Evolutionary conservation across 345 rosid species (phyloP).

Genomic region (Ceriops zippeliana): DNA sequence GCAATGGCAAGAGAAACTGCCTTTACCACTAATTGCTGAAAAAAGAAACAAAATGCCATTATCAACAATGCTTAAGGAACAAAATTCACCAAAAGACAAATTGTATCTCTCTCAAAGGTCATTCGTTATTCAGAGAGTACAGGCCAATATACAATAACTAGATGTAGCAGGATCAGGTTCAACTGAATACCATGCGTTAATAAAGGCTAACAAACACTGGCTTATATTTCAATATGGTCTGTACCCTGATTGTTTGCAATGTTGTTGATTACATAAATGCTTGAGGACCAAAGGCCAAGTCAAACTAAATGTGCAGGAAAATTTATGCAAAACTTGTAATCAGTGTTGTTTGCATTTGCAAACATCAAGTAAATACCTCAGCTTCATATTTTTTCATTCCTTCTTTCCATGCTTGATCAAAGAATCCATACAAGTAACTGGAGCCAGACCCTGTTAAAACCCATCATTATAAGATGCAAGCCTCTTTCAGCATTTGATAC

Average conservation of each 20-base stretch:
- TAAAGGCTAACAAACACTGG: too few species aligned
- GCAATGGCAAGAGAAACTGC: constrained; percentile 50
- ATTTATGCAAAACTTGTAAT: too few species aligned
- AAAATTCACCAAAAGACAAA: neutral
- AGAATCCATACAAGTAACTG: constrained; percentile 88
- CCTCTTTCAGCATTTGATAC: too few species aligned
- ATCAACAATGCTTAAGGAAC: neutral
- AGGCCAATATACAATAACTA: too few species aligned
- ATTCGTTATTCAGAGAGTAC: too few species aligned
- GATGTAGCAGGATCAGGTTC: too few species aligned
- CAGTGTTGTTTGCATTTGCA: neutral
- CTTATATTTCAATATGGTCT: too few species aligned
- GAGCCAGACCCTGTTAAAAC: constrained; percentile 81
- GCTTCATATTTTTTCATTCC: constrained; percentile 97
- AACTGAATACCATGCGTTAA: too few species aligned
- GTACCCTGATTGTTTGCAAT: too few species aligned
- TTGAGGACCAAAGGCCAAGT: too few species aligned
- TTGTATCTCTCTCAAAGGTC: neutral
- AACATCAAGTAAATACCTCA: constrained; percentile 47
- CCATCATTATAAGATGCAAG: neutral
- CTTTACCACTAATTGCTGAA: constrained; percentile 89
- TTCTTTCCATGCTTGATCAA: constrained; percentile 96
- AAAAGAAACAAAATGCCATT: constrained; percentile 3
- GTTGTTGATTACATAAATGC: too few species aligned
- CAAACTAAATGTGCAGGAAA: too few species aligned